Percentiles rank a stretch among this genome's conserved stretches.
Evolutionary conservation across 306 rosid species (phyloP).

Genomic region (Prunus armeniaca): DNA sequence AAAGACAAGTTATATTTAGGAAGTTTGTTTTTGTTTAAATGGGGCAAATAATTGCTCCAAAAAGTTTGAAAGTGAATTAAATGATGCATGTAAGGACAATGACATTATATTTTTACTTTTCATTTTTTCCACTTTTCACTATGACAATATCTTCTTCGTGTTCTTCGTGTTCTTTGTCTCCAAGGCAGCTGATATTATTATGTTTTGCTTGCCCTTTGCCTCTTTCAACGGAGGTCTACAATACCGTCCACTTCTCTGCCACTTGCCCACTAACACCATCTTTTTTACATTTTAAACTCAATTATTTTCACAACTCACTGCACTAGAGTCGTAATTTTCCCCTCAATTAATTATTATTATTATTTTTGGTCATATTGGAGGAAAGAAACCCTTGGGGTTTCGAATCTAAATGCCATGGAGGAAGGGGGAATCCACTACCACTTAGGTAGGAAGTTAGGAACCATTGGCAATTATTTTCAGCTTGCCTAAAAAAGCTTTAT

Average conservation of each 20-base stretch:
- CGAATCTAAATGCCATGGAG: too few species aligned
- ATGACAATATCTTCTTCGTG: neutral
- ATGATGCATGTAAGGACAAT: too few species aligned
- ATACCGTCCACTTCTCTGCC: neutral
- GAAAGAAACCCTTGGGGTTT: too few species aligned
- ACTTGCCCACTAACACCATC: neutral
- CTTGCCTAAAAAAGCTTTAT: too few species aligned
- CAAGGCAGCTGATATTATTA: too few species aligned
- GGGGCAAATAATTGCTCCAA: constrained; percentile 3
- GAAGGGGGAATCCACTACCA: too few species aligned
- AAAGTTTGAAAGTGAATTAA: constrained; percentile 21
- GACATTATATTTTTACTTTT: neutral
- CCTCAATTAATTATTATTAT: neutral
- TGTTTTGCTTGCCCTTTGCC: neutral
- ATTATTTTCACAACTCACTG: neutral
- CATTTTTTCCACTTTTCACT: neutral
- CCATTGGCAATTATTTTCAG: too few species aligned
- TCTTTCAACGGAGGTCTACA: neutral
- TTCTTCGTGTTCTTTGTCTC: too few species aligned
- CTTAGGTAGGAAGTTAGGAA: too few species aligned
- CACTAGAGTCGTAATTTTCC: neutral
- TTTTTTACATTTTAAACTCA: neutral
- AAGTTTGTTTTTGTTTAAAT: neutral
- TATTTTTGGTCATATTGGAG: too few species aligned
- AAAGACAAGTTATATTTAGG: constrained; percentile 12